Base-by-base conservation (phyloP, 202 grass and related monocot genomes). In the Carex arenaria region DNA sequence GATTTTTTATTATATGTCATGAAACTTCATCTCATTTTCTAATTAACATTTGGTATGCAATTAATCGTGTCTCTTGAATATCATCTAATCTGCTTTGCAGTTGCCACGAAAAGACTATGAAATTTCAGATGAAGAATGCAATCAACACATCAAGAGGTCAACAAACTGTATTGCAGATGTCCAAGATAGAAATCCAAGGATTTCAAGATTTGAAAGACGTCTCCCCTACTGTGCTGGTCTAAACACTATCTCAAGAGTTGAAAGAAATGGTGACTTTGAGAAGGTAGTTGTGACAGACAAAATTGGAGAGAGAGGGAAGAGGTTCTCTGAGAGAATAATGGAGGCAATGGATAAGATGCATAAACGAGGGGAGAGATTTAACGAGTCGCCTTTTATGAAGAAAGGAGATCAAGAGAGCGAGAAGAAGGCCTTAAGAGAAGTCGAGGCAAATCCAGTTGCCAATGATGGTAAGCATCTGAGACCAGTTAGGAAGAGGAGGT, bases 321-420 rank as follows among this genome's bases (percentile, higher is more conserved):
- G 30, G 30, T 67, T 36, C 30, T 34, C 28, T 36, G 4, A 67
- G 30, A 67, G 31, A 67, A 90, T 94, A 83, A 84, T 94, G 49
- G 88, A 90, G 84, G 77, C 68, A 62, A 87, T 97, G 79, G 88
- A 79, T 42, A 94, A 97, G 75, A 97, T 97, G 91, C 87, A 97
- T 71, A 97, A 89, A 87, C 86, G 94, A 84, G 79, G 86, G 71
- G 94, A 97, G 74, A 93, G 94, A 64, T 97, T 97, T 86, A 97
- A 94, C 85, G 85, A 87, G 67, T 62, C 76, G 66, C 32, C 88
- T 80, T 32, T 82, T 63, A 34, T 47, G 9, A 85, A 86, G 84
- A 91, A 69, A 55, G 87, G 54, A 45, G 42, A 55, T 52, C 65
- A 68, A 59, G 69, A 61, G 68, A 84, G 73, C 30, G 86, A 56